Evolutionary conservation across 495 filamentous ascomycete genomes (phyloP).

Genomic region (Cladorrhinum samala): DNA sequence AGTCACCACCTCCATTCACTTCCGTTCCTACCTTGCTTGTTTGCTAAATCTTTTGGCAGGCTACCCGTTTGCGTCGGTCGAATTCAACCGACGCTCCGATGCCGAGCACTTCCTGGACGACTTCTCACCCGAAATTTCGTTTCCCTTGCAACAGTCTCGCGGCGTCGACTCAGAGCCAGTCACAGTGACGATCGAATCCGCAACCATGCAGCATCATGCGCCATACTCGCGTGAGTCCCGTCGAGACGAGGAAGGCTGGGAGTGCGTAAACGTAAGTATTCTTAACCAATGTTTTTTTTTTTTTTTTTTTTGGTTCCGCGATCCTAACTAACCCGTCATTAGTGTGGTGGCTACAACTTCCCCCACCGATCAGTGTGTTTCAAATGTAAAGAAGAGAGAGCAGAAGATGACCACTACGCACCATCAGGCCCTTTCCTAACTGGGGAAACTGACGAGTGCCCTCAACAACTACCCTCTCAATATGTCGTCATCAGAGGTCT

Average conservation of each 20-base stretch:
- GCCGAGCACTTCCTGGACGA: conserved; percentile 61
- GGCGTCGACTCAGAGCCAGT: conserved; percentile 41
- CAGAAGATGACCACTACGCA: conserved; percentile 26
- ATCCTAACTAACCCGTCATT: not conserved
- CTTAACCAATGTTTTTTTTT: not conserved
- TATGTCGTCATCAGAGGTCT: conserved; percentile 74
- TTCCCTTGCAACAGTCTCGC: conserved; percentile 25
- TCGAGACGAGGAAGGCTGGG: conserved; percentile 67
- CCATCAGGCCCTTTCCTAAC: conserved; percentile 37
- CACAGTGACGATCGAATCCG: conserved; percentile 54
- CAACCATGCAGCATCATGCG: conserved; percentile 53
- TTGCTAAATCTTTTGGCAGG: conserved; percentile 13
- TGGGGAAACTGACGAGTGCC: conserved; percentile 75
- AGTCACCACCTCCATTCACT: not conserved
- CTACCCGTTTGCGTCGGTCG: conserved; percentile 31
- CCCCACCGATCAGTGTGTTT: conserved; percentile 64
- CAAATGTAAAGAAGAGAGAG: conserved; percentile 64
- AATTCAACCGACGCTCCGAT: conserved; percentile 37
- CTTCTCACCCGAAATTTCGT: conserved; percentile 57
- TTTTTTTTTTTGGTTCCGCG: not conserved
- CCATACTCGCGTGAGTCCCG: conserved; percentile 40
- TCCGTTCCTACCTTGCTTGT: not conserved
- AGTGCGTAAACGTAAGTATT: conserved; percentile 55
- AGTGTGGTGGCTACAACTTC: conserved; percentile 73
- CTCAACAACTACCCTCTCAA: conserved; percentile 68